Evolutionary conservation across 2,329 filamentous ascomycete genomes (phyloP), one percentile per base, ranked within the genome.

Genomic region (Gaeumannomyces tritici): DNA sequence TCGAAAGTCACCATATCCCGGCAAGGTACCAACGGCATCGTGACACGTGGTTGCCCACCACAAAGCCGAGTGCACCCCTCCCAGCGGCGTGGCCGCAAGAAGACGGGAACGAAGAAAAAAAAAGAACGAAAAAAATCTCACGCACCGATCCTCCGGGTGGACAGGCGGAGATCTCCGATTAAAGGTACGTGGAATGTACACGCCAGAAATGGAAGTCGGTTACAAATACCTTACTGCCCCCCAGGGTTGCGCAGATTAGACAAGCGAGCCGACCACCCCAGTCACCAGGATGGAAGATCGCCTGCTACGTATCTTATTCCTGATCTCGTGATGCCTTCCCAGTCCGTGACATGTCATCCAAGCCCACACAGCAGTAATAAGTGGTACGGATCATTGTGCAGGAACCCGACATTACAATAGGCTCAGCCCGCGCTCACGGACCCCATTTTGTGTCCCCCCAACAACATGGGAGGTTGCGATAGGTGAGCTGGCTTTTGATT

Each of bases 381-480:
- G 18, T 42, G 24, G 35, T 31, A 57, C 63, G 68, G 67, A 67
- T 71, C 69, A 71, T 66, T 69, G 70, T 67, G 70, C 70, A 72
- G 70, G 70, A 72, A 71, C 68, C 69, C 69, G 69, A 61, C 61
- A 28, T 59, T 66, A 59, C 64, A 64, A 67, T 64, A 67, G 63
- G 66, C 62, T 63, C 62, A 58, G 57, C 57, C 58, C 62, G 21
- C 42, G 42, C 42, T 51, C 42, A 51, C 42, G 12, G 26, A 29
- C 26, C 24, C 54, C 54, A n/a, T n/a, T n/a, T n/a, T n/a, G n/a
- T n/a, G n/a, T 21, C 11, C 28, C 29, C 35, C n/a, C 33, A 51
- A 51, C 42, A 51, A 51, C n/a, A 21, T 11, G 5, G 13, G n/a
- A 21, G 9, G 4, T 7, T 5, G 42, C 42, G 42, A n/a, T n/a